Base-by-base conservation (phyloP, 2,329 filamentous ascomycete genomes). In the Diaporthe capsici region DNA sequence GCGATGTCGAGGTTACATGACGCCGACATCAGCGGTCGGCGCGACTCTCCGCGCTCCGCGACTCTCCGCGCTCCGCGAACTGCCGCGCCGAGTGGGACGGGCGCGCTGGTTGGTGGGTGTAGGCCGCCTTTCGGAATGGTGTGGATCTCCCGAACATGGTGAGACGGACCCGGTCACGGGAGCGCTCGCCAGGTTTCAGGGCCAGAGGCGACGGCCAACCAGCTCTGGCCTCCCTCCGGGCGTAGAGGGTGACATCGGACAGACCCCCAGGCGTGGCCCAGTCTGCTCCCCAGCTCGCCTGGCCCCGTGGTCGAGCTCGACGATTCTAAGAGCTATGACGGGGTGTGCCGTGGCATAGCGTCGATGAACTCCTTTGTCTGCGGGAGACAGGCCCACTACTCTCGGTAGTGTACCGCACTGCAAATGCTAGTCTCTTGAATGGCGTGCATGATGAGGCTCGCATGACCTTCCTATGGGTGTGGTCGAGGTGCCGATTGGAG, bases 381-480 rank as follows among this genome's bases (percentile, higher is more conserved):
- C n/a, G 12, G 20, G 20, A 17, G 5, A n/a, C 3, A 17, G 20
- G 47, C 28, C 20, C 61, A 39, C 63, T 28, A 39, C 63, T 37
- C 63, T 51, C 44, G 31, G 63, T 68, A 68, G 63, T 53, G 63
- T 68, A 53, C 63, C 63, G n/a, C 31, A 39, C 47, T 61, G 55
- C 28, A 39, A 60, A 39, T 72, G 31, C 39, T 72, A 57, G 39
- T 61, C 42, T 49, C 17, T 34, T 6, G 8, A 25, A 61, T 61
- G 55, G 70, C 55, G 44, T 37, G 70, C 55, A 51, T 55, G 42
- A 61, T 60, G 70, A 72, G 70, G 55, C 70, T 61, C 53, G 28
- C 70, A 61, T 72, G 70, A 72, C 55, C 70, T 72, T 37, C 22
- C 22, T 47, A 15, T 39, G 22, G 55, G 70, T 61, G 55, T 61